Conservation (phyloP, 208 protist genomes). For the Zelonia costaricensis region DNA sequence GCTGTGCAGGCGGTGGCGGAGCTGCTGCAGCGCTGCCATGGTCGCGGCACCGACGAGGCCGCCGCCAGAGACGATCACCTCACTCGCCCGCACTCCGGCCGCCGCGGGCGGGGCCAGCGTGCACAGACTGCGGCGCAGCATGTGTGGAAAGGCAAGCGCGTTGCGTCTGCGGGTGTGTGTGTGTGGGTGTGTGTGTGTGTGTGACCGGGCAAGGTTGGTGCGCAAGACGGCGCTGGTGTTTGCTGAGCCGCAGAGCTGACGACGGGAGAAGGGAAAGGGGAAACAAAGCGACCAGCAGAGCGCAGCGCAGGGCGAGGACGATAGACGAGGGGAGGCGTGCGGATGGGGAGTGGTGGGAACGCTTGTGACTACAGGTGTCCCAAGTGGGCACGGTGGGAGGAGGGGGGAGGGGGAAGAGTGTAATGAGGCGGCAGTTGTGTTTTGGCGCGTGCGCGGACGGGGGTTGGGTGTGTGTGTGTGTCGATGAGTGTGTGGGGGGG, state of each 20-base stretch:
- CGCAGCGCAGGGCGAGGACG: no score
- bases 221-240: no score
- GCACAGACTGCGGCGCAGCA: slow-evolving; percentile 16
- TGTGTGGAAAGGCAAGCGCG: not conserved
- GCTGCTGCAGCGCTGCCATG: slow-evolving; percentile 72
- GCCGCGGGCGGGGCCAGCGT: not conserved
- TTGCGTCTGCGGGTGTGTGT: not conserved
- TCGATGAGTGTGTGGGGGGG: not conserved
- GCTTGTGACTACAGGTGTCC: no score
- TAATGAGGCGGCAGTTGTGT: not conserved
- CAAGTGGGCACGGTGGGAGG: no score
- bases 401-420: not conserved
- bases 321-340: no score
- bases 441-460: not conserved
- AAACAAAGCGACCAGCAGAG: no score
- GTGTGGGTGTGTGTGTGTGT: not conserved
- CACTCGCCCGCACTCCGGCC: slow-evolving; percentile 15
- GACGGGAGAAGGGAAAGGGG: no score
- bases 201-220: not conserved
- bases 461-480: not conserved
- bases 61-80: slow-evolving; percentile 80
- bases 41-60: slow-evolving; percentile 74
- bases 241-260: no score
- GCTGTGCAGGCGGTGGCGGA: slow-evolving; percentile 48
- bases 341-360: no score